These are phyloP conservation scores for Effrenium voratum DNA, from an alignment of 73 alveolate genomes.

Conservation along the genomic window DNA sequence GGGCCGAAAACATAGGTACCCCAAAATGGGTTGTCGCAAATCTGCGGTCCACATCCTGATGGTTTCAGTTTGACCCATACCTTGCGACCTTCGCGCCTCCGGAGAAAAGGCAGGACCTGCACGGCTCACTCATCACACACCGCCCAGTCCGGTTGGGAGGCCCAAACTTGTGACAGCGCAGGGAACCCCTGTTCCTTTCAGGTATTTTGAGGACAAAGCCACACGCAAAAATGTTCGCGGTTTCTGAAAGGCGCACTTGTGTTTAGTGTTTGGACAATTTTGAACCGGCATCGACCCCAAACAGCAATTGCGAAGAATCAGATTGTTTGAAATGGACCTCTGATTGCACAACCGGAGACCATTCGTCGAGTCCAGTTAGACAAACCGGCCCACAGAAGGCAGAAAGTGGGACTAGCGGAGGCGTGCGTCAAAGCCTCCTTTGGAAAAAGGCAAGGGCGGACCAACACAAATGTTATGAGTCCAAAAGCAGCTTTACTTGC, in stretches of 20 bases:
- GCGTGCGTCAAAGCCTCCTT: too few species aligned
- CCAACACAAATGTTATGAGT: too few species aligned
- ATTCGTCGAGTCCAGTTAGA: too few species aligned
- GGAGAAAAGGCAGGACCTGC: constrained; percentile 52
- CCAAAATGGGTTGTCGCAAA: not conserved
- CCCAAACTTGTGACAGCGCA: not conserved
- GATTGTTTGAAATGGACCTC: too few species aligned
- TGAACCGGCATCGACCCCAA: too few species aligned
- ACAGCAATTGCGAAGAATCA: too few species aligned
- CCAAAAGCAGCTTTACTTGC: too few species aligned
- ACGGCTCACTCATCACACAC: not conserved
- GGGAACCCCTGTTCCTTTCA: not conserved
- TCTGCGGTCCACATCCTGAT: not conserved
- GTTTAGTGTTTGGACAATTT: too few species aligned
- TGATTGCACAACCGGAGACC: too few species aligned
- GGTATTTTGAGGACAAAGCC: not conserved
- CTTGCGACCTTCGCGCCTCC: not conserved
- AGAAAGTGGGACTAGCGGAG: too few species aligned
- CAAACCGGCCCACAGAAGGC: too few species aligned
- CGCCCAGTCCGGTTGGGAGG: not conserved
- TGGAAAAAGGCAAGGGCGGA: too few species aligned
- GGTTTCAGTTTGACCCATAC: not conserved
- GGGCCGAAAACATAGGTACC: not conserved
- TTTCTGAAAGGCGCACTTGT: not conserved
- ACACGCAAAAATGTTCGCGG: not conserved